Evolutionary conservation across 2,329 filamentous ascomycete genomes (phyloP).

Genomic region (Cordyceps tenuipes): DNA sequence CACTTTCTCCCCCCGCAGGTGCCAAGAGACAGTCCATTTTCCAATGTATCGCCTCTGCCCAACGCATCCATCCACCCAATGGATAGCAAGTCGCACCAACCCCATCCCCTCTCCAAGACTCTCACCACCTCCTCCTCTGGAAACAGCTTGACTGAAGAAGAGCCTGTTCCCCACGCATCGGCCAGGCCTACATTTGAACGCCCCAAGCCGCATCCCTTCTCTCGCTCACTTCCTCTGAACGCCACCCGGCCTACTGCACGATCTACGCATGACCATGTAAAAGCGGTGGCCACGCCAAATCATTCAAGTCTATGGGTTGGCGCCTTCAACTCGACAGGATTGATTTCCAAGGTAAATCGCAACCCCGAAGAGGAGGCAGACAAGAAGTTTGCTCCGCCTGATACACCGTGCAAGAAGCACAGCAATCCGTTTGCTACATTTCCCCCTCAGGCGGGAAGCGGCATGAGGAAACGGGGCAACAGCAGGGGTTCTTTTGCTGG

Average conservation of each 20-base stretch:
- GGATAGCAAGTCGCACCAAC: constrained; percentile 41
- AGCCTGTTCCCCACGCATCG: constrained; percentile 30
- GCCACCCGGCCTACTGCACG: constrained; percentile 28
- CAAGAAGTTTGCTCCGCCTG: constrained; percentile 67
- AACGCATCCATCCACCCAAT: constrained; percentile 46
- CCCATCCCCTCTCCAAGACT: constrained; percentile 79
- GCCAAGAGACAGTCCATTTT: constrained; percentile 56
- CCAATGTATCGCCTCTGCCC: constrained; percentile 41
- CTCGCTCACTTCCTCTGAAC: constrained; percentile 30
- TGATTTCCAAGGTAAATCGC: constrained; percentile 91
- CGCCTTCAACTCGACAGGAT: constrained; percentile 87
- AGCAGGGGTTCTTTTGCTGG: constrained; percentile 61
- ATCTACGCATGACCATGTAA: constrained; percentile 22
- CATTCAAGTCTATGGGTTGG: constrained; percentile 55
- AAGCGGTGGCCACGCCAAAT: constrained; percentile 37
- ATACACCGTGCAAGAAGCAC: constrained; percentile 92
- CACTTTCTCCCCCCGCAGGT: constrained; percentile 60
- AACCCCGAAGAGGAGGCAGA: constrained; percentile 60
- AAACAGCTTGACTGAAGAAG: constrained; percentile 66
- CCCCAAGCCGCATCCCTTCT: constrained; percentile 27
- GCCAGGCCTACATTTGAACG: constrained; percentile 20
- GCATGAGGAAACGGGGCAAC: constrained; percentile 55
- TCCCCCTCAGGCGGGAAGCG: constrained; percentile 50
- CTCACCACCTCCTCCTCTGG: constrained; percentile 80
- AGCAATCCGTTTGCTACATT: constrained; percentile 60